Percentiles rank a stretch among this genome's conserved stretches.
Conservation (phyloP, 106 monocot genomes). For the Dioscorea alata region DNA sequence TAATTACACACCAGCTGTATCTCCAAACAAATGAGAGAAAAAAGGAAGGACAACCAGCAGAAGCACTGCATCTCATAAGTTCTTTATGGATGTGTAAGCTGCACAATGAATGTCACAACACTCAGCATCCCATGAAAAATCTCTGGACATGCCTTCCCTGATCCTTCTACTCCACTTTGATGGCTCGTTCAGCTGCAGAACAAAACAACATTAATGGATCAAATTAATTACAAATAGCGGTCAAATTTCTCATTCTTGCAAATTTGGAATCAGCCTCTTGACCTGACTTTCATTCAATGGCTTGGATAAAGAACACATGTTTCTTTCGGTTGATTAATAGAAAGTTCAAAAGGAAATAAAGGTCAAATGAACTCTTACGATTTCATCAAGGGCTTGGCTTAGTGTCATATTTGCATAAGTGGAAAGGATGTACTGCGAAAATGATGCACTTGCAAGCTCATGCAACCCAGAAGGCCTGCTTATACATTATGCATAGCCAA, state of each 20-base stretch:
- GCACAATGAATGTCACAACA: conserved; percentile 22
- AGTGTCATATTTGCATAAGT: neutral
- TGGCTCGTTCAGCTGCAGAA: conserved; percentile 20
- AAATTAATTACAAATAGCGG: neutral
- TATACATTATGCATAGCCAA: neutral
- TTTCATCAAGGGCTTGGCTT: neutral
- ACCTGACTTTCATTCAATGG: neutral
- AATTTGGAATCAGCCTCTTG: neutral
- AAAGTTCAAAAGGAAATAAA: neutral
- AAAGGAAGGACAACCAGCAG: too few species aligned
- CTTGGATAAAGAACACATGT: neutral
- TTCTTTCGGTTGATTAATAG: neutral
- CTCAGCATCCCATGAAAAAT: conserved; percentile 35
- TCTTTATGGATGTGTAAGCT: conserved; percentile 20
- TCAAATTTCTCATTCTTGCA: neutral
- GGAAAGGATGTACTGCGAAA: neutral
- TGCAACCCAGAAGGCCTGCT: neutral
- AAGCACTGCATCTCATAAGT: conserved; percentile 5
- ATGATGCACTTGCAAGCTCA: neutral
- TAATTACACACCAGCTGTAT: neutral
- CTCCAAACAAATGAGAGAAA: too few species aligned
- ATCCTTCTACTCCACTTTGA: conserved; percentile 16
- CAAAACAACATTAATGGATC: neutral
- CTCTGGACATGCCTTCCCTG: conserved; percentile 29
- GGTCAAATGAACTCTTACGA: neutral